phyloP scores from a whole-genome alignment of 768 basidiomycete species.

The Pseudohyphozyma bogoriensis region DNA sequence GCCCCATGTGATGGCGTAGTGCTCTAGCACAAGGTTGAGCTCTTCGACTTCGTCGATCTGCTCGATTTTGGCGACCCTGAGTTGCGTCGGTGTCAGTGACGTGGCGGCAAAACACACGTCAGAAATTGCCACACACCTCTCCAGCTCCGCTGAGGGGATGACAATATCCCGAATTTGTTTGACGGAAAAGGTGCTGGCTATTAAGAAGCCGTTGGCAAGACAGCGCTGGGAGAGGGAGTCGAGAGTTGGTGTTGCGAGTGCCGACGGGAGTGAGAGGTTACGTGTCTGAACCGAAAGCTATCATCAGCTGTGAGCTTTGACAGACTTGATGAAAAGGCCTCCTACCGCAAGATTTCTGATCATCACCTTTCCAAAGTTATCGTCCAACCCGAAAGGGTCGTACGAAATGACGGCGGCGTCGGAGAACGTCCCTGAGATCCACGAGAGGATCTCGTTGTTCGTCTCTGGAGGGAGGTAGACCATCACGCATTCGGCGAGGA shows the following conservation, averaged over 20 bases:
- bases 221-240: slow-evolving; percentile 55
- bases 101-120: no score
- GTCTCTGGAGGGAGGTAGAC: slow-evolving; percentile 65
- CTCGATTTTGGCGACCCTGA: slow-evolving; percentile 68
- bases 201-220: slow-evolving; percentile 47
- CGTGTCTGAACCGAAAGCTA: slow-evolving; percentile 48
- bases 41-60: slow-evolving; percentile 91
- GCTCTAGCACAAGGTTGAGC: slow-evolving; percentile 73
- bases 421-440: slow-evolving; percentile 56
- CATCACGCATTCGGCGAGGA: slow-evolving; percentile 87
- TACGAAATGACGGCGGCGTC: slow-evolving; percentile 57
- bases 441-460: slow-evolving; percentile 54
- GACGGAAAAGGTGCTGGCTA: neutral
- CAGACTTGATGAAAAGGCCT: neutral
- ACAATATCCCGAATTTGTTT: slow-evolving; percentile 33
- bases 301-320: slow-evolving; percentile 1
- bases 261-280: slow-evolving; percentile 64
- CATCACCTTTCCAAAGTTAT: slow-evolving; percentile 90
- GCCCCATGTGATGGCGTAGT: slow-evolving; percentile 84
- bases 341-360: slow-evolving; percentile 59
- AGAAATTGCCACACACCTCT: slow-evolving; percentile 54
- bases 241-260: slow-evolving; percentile 51
- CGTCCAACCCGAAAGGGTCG: slow-evolving; percentile 84
- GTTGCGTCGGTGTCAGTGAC: neutral
- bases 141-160: slow-evolving; percentile 47